Evolutionary conservation across 2,329 filamentous ascomycete genomes (phyloP).

Genomic region (Aspergillus flavus): DNA sequence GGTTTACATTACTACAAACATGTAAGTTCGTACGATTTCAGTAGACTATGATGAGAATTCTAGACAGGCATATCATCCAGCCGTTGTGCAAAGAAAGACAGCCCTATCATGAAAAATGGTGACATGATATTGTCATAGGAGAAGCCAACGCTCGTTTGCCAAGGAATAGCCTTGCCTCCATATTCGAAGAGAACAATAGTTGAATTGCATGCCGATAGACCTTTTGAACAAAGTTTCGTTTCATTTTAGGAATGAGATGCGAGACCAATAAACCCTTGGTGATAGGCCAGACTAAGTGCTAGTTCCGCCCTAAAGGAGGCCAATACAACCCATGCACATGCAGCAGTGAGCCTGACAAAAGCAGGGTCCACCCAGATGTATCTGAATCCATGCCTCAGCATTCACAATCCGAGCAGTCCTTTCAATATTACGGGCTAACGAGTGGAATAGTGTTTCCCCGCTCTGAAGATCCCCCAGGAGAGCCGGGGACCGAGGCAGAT

Average conservation of each 20-base stretch:
- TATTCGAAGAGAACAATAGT: background rate
- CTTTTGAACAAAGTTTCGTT: background rate
- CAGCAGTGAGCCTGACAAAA: background rate
- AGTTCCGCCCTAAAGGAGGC: background rate
- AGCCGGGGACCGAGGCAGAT: background rate
- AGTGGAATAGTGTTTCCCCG: background rate
- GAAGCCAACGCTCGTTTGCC: too few relatives aligned
- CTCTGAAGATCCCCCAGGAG: background rate
- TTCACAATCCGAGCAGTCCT: background rate
- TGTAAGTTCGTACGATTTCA: too few relatives aligned
- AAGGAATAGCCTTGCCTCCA: background rate
- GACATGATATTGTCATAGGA: too few relatives aligned
- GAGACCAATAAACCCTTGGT: background rate
- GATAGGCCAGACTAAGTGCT: background rate
- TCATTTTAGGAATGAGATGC: background rate
- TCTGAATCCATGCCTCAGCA: background rate
- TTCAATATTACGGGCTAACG: background rate
- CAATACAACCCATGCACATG: background rate
- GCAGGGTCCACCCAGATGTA: background rate
- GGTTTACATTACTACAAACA: too few relatives aligned
- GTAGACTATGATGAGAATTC: too few relatives aligned
- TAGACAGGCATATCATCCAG: too few relatives aligned
- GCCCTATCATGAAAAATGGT: too few relatives aligned
- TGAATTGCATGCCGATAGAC: background rate
- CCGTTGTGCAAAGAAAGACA: fast-evolving